Percentiles rank a stretch among this genome's conserved stretches.
Conservation (phyloP, 2,329 filamentous ascomycete genomes). For the Calcarisporium arbuscula region DNA sequence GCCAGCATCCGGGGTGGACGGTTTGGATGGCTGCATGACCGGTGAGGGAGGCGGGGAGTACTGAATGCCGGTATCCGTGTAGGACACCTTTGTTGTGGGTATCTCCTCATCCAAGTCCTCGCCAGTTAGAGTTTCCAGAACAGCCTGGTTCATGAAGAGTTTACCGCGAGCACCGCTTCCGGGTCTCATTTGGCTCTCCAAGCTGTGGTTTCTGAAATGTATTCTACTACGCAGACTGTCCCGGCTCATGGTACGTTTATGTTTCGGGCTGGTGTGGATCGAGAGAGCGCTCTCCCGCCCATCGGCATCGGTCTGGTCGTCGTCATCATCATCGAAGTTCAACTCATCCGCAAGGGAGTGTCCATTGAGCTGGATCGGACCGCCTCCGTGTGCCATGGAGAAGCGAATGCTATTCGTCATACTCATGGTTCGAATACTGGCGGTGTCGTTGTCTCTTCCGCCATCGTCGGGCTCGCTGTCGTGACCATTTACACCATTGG, state of each 20-base stretch:
- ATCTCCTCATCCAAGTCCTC: slow-evolving; percentile 41
- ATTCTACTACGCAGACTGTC: slow-evolving; percentile 45
- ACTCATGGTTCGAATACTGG: slow-evolving; percentile 66
- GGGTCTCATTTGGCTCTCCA: slow-evolving; percentile 50
- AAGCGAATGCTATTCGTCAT: slow-evolving; percentile 67
- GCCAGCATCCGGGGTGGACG: slow-evolving; percentile 36
- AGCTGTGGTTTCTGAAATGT: slow-evolving; percentile 51
- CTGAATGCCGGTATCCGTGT: slow-evolving; percentile 73
- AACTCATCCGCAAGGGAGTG: slow-evolving; percentile 87
- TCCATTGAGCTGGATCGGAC: slow-evolving; percentile 52
- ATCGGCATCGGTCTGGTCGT: slow-evolving; percentile 64
- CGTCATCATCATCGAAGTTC: slow-evolving; percentile 75
- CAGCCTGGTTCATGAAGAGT: slow-evolving; percentile 45
- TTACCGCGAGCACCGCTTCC: slow-evolving; percentile 49
- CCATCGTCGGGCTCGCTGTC: slow-evolving; percentile 58
- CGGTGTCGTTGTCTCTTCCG: slow-evolving; percentile 61
- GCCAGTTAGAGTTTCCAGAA: slow-evolving; percentile 50
- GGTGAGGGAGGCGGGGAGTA: slow-evolving; percentile 80
- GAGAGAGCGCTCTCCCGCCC: slow-evolving; percentile 59
- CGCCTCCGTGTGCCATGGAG: slow-evolving; percentile 58
- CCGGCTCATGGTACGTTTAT: slow-evolving; percentile 49
- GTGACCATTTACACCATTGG: slow-evolving; percentile 27
- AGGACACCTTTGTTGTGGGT: slow-evolving; percentile 38
- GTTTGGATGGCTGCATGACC: slow-evolving; percentile 33
- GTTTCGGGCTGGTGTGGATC: slow-evolving; percentile 33